Evolutionary conservation across 805 yeast species (phyloP).

Genomic region (Trichomonascus vanleenenianus): DNA sequence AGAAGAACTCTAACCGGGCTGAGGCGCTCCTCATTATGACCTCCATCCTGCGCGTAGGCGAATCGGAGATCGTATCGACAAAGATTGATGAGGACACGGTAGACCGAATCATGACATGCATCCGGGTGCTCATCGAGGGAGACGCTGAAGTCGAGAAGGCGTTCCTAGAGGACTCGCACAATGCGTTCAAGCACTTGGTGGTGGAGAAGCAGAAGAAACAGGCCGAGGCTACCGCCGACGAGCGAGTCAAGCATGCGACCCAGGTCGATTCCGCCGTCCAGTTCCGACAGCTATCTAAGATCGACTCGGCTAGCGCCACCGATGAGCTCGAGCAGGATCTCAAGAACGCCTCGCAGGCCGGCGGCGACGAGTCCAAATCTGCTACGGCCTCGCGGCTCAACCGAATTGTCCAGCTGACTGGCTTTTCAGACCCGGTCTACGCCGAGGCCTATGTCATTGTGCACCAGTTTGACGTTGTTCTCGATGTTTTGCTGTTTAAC

Average conservation of each 20-base stretch:
- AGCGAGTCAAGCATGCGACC: constrained; percentile 54
- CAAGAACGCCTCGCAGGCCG: constrained; percentile 42
- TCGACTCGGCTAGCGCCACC: constrained; percentile 26
- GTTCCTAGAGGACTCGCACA: constrained; percentile 80
- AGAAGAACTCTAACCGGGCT: constrained; percentile 79
- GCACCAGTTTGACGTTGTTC: constrained; percentile 93
- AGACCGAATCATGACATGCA: constrained; percentile 87
- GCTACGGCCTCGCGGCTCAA: constrained; percentile 61
- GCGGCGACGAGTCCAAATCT: constrained; percentile 43
- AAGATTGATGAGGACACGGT: constrained; percentile 92
- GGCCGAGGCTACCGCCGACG: constrained; percentile 48
- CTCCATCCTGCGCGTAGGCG: constrained; percentile 82
- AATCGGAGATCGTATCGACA: constrained; percentile 57
- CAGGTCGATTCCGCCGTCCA: constrained; percentile 70
- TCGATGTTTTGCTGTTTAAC: constrained; percentile 89
- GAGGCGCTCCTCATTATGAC: constrained; percentile 93
- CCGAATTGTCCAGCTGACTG: constrained; percentile 91
- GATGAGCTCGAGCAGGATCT: constrained; percentile 43
- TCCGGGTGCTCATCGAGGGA: constrained; percentile 56
- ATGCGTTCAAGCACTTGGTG: constrained; percentile 71
- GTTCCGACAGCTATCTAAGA: constrained; percentile 68
- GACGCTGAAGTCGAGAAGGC: constrained; percentile 46
- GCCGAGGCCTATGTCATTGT: constrained; percentile 95
- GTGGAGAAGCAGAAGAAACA: constrained; percentile 50
- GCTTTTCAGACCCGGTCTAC: constrained; percentile 95